A percentile compares a stretch with the other conserved stretches of the same genome.
phyloP scores from a whole-genome alignment of 805 yeast species.

The Pichia heedii region DNA sequence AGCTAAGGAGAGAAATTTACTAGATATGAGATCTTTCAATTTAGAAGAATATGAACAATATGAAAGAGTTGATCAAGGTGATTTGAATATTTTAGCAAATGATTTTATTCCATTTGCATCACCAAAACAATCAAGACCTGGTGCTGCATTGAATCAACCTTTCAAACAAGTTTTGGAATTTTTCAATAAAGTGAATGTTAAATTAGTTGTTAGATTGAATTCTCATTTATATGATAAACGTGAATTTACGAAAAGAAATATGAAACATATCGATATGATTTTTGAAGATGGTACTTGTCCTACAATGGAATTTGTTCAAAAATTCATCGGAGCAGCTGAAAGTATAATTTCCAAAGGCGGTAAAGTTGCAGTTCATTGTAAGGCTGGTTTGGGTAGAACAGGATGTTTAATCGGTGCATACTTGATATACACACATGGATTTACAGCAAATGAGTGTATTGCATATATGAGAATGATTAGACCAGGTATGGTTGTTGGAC shows the following conservation, averaged over 20 bases:
- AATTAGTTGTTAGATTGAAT: slow-evolving; percentile 84
- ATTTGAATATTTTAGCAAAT: slow-evolving; percentile 82
- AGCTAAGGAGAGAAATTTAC: slow-evolving; percentile 85
- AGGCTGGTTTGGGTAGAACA: slow-evolving; percentile 96
- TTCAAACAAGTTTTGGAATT: slow-evolving; percentile 74
- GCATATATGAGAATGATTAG: slow-evolving; percentile 93
- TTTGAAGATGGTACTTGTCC: slow-evolving; percentile 99
- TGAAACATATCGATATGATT: slow-evolving; percentile 89
- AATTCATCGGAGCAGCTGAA: slow-evolving; percentile 92
- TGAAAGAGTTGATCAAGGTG: slow-evolving; percentile 96
- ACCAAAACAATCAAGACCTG: slow-evolving; percentile 62
- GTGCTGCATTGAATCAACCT: slow-evolving; percentile 55
- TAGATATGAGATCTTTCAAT: slow-evolving; percentile 79
- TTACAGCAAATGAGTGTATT: slow-evolving; percentile 94
- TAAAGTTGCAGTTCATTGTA: slow-evolving; percentile 97
- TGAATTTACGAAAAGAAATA: slow-evolving; percentile 75
- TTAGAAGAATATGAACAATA: slow-evolving; percentile 90
- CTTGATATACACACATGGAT: slow-evolving; percentile 90
- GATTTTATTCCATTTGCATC: slow-evolving; percentile 97
- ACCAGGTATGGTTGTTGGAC: slow-evolving; percentile 99
- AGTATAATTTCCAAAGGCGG: slow-evolving; percentile 80
- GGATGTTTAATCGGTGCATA: slow-evolving; percentile 98
- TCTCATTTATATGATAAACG: slow-evolving; percentile 81
- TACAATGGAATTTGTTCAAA: slow-evolving; percentile 82
- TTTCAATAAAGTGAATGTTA: slow-evolving; percentile 65